Evolutionary conservation across 352 stramenopile genomes (phyloP).

Genomic region (Lagenidium giganteum): DNA sequence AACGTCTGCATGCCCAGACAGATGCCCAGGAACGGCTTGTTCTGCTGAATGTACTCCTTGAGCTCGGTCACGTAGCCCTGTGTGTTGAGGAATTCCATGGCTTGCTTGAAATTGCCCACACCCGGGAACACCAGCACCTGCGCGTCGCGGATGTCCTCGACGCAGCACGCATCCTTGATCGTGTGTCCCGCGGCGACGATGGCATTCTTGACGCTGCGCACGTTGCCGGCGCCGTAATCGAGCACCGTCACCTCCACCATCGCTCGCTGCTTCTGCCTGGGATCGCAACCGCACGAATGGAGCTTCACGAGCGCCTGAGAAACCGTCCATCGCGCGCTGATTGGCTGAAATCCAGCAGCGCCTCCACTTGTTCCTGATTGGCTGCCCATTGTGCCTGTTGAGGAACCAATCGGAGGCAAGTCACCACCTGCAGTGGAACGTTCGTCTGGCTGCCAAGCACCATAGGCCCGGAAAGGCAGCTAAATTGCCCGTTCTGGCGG

Average conservation of each 20-base stretch:
- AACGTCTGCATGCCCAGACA: constrained; percentile 98
- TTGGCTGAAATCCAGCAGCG: no score
- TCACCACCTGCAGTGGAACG: no score
- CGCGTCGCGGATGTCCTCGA: constrained; percentile 88
- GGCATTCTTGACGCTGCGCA: constrained; percentile 96
- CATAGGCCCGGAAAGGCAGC: no score
- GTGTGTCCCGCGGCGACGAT: constrained; percentile 88
- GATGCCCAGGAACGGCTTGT: constrained; percentile 96
- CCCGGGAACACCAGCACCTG: constrained; percentile 86
- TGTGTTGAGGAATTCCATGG: constrained; percentile 91
- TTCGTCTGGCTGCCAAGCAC: no score
- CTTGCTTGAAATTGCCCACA: constrained; percentile 75
- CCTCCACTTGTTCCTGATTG: no score
- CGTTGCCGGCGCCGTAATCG: constrained; percentile 99
- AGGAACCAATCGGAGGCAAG: no score
- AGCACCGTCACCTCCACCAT: constrained; percentile 88
- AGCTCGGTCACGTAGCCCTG: constrained; percentile 89
- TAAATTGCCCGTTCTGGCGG: no score
- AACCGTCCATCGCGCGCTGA: no score
- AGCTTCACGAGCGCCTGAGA: no score
- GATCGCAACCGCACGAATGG: no score
- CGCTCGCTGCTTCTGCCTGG: neutral
- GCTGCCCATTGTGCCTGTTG: no score
- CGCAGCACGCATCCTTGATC: constrained; percentile 82
- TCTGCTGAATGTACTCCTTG: constrained; percentile 73